Evolutionary conservation across 495 filamentous ascomycete species (phyloP), one percentile per base, ranked within the genome.

Genomic region (Neurospora sp.): DNA sequence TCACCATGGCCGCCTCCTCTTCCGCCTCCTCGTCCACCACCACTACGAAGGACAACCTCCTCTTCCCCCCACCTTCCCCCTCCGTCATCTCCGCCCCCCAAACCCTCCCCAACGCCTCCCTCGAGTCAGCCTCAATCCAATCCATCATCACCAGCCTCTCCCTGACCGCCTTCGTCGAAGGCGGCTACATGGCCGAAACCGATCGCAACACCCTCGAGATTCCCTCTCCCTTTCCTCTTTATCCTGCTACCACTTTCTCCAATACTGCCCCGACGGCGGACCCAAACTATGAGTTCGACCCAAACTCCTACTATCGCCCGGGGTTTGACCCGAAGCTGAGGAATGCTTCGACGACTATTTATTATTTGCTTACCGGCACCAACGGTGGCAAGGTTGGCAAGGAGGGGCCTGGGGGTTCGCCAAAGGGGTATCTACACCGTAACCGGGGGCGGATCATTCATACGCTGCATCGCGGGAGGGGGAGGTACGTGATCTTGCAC

Each of bases 141-240:
- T 65, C 78, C 45, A 75, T 87, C 14, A 87, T 91, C 78, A 40
- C 71, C 16, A 74, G 76, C 35, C 82, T 91, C 31, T 20, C 78
- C 35, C 80, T 90, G 6, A 74, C 78, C 38, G 80, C 83, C 12
- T 89, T 92, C 78, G 81, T 87, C 71, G 89, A 90, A 82, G 90
- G 90, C 40, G 91, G 89, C 61, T 93, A 88, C 80, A 92, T 87
- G 76, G 78, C 76, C 69, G 88, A 90, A 78, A 91, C 88, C 7
- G 87, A 93, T 81, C 86, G 87, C 37, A 82, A 88, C 75, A 73
- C 82, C 1, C 78, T 80, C 12, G 82, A 78, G 16, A 76, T 89
- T 35, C 83, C 87, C 4, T 85, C 86, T 70, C 86, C 88, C 1
- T 89, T 89, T 73, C 74, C 80, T 42, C 61, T 61, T 9, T 69